Conservation (phyloP, 768 basidiomycete species). For the Collybia sordida region DNA sequence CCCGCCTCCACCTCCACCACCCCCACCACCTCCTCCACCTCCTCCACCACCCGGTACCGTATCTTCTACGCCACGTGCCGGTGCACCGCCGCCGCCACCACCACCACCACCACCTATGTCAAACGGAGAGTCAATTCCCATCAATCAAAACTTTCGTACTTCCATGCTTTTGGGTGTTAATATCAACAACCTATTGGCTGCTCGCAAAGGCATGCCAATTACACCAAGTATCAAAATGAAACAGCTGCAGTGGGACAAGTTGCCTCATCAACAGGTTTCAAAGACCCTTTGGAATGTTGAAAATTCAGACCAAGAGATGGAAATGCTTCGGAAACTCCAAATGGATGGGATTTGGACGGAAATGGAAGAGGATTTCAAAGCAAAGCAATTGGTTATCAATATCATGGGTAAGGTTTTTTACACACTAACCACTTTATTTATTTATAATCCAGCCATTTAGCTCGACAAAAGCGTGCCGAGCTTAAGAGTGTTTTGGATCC, state of each 20-base stretch:
- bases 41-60: conserved; percentile 18
- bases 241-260: conserved; percentile 97
- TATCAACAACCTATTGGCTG: conserved; percentile 52
- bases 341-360: conserved; percentile 88
- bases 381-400: conserved; percentile 90
- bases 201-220: conserved; percentile 83
- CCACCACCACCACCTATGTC: conserved; percentile 34
- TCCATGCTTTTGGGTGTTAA: conserved; percentile 62
- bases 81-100: conserved; percentile 29
- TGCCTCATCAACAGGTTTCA: conserved; percentile 82
- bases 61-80: conserved; percentile 24
- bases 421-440: not conserved
- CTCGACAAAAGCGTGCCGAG: conserved; percentile 83
- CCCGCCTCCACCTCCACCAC: conserved; percentile 36
- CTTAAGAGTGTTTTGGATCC: conserved; percentile 89
- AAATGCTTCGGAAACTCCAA: conserved; percentile 81
- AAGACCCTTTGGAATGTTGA: conserved; percentile 88
- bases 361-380: conserved; percentile 98
- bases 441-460: conserved; percentile 34
- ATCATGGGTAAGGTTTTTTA: conserved; percentile 64
- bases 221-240: conserved; percentile 93
- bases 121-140: conserved; percentile 28
- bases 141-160: conserved; percentile 49
- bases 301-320: conserved; percentile 63
- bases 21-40: conserved; percentile 34